phyloP scores from a whole-genome alignment of 495 filamentous ascomycete genomes.

The Penicillium daleae region DNA sequence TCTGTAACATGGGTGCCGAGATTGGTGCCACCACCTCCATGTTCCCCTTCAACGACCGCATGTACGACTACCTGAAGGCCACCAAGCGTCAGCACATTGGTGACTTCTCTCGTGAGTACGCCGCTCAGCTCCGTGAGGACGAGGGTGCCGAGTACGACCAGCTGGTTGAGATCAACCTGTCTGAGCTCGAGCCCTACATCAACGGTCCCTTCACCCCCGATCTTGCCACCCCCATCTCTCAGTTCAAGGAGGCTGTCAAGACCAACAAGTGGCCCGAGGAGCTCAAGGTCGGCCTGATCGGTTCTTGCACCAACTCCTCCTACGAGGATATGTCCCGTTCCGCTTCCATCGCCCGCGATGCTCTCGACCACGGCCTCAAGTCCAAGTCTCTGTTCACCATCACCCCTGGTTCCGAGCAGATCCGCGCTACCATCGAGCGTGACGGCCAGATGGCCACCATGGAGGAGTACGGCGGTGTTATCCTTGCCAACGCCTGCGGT shows the following conservation, averaged over 20 bases:
- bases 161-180: slow-evolving; percentile 93
- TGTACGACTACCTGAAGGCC: slow-evolving; percentile 92
- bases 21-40: slow-evolving; percentile 97
- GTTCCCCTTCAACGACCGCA: slow-evolving; percentile 98
- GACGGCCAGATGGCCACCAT: slow-evolving; percentile 96
- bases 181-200: slow-evolving; percentile 94
- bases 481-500: slow-evolving; percentile 96
- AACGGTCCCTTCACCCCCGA: slow-evolving; percentile 99
- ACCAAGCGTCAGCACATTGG: slow-evolving; percentile 92
- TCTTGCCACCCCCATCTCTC: slow-evolving; percentile 95
- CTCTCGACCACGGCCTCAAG: slow-evolving; percentile 91
- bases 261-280: slow-evolving; percentile 96
- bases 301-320: slow-evolving; percentile 99
- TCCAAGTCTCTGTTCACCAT: slow-evolving; percentile 92
- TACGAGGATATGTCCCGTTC: slow-evolving; percentile 99
- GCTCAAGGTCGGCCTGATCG: slow-evolving; percentile 89
- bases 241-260: slow-evolving; percentile 94
- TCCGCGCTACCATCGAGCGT: slow-evolving; percentile 91
- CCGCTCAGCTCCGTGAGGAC: slow-evolving; percentile 85
- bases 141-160: slow-evolving; percentile 96
- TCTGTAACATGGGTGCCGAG: slow-evolving; percentile 85
- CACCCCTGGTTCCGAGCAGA: slow-evolving; percentile 97
- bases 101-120: slow-evolving; percentile 83
- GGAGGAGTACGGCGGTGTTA: slow-evolving; percentile 95
- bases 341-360: slow-evolving; percentile 93